Conservation (phyloP, 306 rosid genomes). For the Trifolium pratense region DNA sequence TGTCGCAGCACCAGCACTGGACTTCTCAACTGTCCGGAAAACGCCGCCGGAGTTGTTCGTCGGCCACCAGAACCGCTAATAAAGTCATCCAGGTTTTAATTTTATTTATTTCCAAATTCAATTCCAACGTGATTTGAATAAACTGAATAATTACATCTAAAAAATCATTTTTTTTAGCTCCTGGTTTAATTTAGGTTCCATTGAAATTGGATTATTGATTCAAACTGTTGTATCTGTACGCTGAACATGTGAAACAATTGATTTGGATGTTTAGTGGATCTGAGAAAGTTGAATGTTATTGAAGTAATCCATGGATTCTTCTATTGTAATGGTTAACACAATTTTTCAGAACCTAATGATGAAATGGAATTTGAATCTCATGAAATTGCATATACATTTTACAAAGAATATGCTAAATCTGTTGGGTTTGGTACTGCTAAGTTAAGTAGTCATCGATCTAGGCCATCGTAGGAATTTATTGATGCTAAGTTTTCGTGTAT, state of each 20-base stretch:
- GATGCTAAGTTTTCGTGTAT: slow-evolving; percentile 72
- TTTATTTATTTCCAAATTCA: neutral
- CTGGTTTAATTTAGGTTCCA: neutral
- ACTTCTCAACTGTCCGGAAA: neutral
- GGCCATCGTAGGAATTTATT: slow-evolving; percentile 66
- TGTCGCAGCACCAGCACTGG: neutral
- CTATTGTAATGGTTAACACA: slow-evolving; percentile 41
- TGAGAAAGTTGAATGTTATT: slow-evolving; percentile 39
- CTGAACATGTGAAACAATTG: neutral
- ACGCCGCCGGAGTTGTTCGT: neutral
- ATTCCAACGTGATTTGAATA: neutral
- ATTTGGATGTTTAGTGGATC: slow-evolving; percentile 37
- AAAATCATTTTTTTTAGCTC: neutral
- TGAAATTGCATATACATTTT: slow-evolving; percentile 63
- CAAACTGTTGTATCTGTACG: neutral
- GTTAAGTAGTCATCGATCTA: slow-evolving; percentile 68
- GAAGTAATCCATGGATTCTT: slow-evolving; percentile 51
- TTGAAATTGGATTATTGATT: neutral
- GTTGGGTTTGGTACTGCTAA: slow-evolving; percentile 71
- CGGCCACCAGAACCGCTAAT: neutral
- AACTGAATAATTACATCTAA: neutral
- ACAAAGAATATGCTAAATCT: slow-evolving; percentile 64
- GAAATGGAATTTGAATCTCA: slow-evolving; percentile 66
- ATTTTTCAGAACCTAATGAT: slow-evolving; percentile 53
- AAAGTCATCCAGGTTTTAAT: neutral